Evolutionary conservation across 176 grass and related monocot genomes (phyloP).

Genomic region (Juncus inflexus): DNA sequence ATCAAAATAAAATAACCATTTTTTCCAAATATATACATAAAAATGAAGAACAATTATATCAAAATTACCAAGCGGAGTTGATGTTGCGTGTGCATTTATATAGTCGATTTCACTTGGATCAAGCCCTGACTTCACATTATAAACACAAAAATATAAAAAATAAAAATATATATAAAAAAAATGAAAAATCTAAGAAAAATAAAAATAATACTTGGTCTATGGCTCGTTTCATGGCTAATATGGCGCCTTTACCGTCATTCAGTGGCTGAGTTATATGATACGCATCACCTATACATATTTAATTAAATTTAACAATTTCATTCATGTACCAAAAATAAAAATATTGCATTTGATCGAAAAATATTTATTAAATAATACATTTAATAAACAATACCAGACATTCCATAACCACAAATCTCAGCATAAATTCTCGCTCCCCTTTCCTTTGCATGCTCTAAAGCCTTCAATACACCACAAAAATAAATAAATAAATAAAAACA

Average conservation of each 20-base stretch:
- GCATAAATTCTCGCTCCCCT: constrained; percentile 89
- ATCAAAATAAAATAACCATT: neutral
- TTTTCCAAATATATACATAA: constrained; percentile 5
- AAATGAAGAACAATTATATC: neutral
- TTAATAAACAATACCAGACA: constrained; percentile 53
- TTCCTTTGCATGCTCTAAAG: constrained; percentile 76
- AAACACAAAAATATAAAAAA: constrained; percentile 24
- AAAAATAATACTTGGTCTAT: constrained; percentile 51
- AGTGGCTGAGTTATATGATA: constrained; percentile 95
- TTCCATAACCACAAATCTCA: constrained; percentile 84
- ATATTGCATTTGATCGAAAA: too few relatives aligned
- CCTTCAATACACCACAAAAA: constrained; percentile 31
- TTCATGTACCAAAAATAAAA: constrained; percentile 19
- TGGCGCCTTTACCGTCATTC: constrained; percentile 66
- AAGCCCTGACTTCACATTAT: constrained; percentile 60
- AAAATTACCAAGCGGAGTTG: constrained; percentile 72
- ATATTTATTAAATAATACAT: too few relatives aligned
- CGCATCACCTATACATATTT: constrained; percentile 57
- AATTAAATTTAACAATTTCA: neutral
- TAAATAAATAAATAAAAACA: constrained; percentile 2
- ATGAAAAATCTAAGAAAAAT: neutral
- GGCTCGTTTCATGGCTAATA: constrained; percentile 79
- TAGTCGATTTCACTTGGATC: constrained; percentile 73
- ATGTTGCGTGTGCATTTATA: constrained; percentile 88
- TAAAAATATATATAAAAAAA: neutral